These are phyloP conservation scores for Hirsutella thompsonii DNA, from an alignment of 2,329 filamentous ascomycete genomes.

Conservation along the genomic window DNA sequence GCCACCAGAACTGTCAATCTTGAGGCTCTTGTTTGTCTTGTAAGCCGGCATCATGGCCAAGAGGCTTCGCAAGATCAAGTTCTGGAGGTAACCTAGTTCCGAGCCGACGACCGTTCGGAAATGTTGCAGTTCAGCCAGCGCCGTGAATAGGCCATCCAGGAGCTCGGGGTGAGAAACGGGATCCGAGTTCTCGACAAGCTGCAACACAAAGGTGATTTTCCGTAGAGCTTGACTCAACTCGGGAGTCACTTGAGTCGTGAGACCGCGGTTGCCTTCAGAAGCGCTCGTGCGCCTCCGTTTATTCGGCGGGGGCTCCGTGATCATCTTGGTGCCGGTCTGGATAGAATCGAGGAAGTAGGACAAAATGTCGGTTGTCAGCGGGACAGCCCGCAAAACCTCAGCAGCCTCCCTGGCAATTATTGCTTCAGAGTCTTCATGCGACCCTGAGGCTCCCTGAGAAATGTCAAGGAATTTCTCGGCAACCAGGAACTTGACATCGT, in stretches of 20 bases:
- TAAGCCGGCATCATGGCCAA: constrained; percentile 72
- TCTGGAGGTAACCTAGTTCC: constrained; percentile 82
- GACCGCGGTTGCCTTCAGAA: constrained; percentile 48
- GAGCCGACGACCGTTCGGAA: constrained; percentile 71
- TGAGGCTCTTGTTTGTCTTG: constrained; percentile 45
- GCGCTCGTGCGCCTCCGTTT: constrained; percentile 73
- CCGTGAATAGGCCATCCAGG: constrained; percentile 66
- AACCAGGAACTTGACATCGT: constrained; percentile 43
- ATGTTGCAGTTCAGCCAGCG: constrained; percentile 77
- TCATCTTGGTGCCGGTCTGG: constrained; percentile 59
- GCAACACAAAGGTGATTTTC: constrained; percentile 75
- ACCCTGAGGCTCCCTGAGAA: constrained; percentile 30
- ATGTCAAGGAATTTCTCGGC: constrained; percentile 52
- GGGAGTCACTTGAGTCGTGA: constrained; percentile 47
- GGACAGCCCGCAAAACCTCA: constrained; percentile 59
- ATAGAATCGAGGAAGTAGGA: constrained; percentile 61
- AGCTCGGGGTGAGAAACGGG: constrained; percentile 66
- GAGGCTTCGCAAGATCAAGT: constrained; percentile 69
- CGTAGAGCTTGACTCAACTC: constrained; percentile 57
- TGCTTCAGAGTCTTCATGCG: constrained; percentile 17
- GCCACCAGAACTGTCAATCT: constrained; percentile 66
- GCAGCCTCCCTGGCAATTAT: constrained; percentile 46
- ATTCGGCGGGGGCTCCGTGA: constrained; percentile 56
- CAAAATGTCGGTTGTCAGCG: constrained; percentile 62
- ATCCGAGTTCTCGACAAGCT: constrained; percentile 71